Evolutionary conservation across 371 early-diverging fungal genomes (phyloP).

Genomic region (Haplosporangium sp.): DNA sequence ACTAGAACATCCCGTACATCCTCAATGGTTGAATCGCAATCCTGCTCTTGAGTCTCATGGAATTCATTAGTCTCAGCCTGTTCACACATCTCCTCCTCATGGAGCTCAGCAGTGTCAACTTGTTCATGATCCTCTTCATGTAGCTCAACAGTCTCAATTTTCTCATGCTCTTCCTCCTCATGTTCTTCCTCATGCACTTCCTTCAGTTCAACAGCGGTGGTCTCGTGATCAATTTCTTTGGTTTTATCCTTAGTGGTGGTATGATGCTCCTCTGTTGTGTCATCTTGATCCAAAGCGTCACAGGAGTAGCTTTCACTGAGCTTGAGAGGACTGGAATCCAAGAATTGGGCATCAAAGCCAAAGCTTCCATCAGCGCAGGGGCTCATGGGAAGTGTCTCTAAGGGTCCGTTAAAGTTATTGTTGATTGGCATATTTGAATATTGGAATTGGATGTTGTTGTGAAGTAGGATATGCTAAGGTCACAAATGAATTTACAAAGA

Average conservation of each 20-base stretch:
- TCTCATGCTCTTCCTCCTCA: conserved; percentile 4
- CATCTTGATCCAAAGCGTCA: neutral
- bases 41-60: neutral
- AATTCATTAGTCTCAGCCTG: neutral
- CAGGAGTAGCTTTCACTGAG: conserved; percentile 4
- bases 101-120: neutral
- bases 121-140: conserved; percentile 2
- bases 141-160: neutral
- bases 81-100: neutral
- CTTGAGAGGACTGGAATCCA: conserved; percentile 13
- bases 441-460: neutral
- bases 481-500: too few species aligned
- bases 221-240: neutral
- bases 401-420: conserved; percentile 22
- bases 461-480: neutral
- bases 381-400: conserved; percentile 42
- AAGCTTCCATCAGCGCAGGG: conserved; percentile 46
- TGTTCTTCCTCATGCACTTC: neutral
- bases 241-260: neutral
- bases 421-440: conserved; percentile 21
- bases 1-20: neutral
- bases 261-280: neutral
- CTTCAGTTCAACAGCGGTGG: neutral
- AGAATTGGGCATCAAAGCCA: conserved; percentile 30
- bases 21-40: neutral